phyloP scores from a whole-genome alignment of 2,329 filamentous ascomycete genomes.

The Botrytis fragariae region DNA sequence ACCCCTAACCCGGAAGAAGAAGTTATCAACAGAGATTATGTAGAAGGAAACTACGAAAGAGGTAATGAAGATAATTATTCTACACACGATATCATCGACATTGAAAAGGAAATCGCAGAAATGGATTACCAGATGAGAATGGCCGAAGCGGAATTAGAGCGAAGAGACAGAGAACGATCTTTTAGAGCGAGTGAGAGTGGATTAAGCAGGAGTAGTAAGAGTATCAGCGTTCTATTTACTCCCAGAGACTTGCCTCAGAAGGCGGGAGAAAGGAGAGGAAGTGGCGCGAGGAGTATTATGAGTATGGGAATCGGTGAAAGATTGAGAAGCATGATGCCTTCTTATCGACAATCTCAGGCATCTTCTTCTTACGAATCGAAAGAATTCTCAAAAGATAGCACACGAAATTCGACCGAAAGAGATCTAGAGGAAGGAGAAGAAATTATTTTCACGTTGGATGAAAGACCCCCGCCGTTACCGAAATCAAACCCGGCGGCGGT shows the following conservation, averaged over 20 bases:
- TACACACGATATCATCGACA: background rate
- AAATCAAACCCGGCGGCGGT: background rate
- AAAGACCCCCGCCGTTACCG: background rate
- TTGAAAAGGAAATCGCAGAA: conserved; percentile 13
- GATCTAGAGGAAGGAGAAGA: conserved; percentile 1
- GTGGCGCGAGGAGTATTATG: background rate
- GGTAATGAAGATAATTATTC: background rate
- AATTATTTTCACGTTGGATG: background rate
- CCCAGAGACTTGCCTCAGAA: background rate
- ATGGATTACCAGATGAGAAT: conserved; percentile 3
- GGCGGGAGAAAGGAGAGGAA: background rate
- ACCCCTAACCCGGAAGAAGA: background rate
- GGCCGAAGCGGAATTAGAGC: background rate
- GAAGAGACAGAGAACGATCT: background rate
- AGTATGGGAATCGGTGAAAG: background rate
- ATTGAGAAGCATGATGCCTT: conserved; percentile 4
- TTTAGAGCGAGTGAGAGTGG: background rate
- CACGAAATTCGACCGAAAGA: background rate
- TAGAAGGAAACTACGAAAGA: background rate
- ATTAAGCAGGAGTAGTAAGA: conserved; percentile 15
- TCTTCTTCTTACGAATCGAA: background rate
- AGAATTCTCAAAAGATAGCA: background rate
- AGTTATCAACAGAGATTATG: background rate
- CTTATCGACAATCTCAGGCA: background rate
- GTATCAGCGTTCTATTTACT: conserved; percentile 10